Percentiles rank a stretch among this genome's conserved stretches.
Conservation (phyloP, 345 rosid species). For the Clausena lansium region DNA sequence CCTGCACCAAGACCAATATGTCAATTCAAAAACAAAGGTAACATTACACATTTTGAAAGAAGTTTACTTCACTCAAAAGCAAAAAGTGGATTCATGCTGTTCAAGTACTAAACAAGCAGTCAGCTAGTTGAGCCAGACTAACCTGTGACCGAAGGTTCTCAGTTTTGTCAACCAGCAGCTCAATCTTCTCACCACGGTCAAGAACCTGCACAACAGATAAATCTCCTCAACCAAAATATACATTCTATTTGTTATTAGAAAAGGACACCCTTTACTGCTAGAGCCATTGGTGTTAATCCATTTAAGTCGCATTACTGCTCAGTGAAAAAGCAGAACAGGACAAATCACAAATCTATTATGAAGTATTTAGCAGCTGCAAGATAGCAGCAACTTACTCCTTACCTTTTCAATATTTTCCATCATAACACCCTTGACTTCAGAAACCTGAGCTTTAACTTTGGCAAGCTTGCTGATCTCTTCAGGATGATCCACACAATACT, state of each 20-base stretch:
- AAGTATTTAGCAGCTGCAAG: constrained; percentile 1
- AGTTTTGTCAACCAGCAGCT: constrained; percentile 95
- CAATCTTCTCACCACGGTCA: constrained; percentile 99
- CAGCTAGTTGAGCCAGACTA: constrained; percentile 12
- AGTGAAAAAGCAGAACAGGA: not conserved
- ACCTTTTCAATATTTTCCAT: constrained; percentile 99
- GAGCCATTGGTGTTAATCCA: not conserved
- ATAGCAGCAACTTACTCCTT: not conserved
- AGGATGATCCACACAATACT: constrained; percentile 90
- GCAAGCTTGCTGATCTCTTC: constrained; percentile 98
- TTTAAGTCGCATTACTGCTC: not conserved
- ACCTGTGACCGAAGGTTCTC: constrained; percentile 99
- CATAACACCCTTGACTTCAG: constrained; percentile 99
- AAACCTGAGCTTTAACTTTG: constrained; percentile 96
- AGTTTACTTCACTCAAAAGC: not conserved
- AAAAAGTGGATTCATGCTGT: not conserved
- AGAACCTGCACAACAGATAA: constrained; percentile 58
- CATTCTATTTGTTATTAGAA: not conserved
- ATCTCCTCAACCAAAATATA: not conserved
- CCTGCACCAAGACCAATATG: constrained; percentile 38
- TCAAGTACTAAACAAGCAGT: not conserved
- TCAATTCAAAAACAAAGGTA: not conserved
- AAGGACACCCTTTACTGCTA: not conserved
- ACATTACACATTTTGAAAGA: not conserved
- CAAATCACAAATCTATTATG: not conserved